A percentile compares a stretch with the other conserved stretches of the same genome.
Conservation (phyloP, 441 rosid species). For the Brassica hybrid region DNA sequence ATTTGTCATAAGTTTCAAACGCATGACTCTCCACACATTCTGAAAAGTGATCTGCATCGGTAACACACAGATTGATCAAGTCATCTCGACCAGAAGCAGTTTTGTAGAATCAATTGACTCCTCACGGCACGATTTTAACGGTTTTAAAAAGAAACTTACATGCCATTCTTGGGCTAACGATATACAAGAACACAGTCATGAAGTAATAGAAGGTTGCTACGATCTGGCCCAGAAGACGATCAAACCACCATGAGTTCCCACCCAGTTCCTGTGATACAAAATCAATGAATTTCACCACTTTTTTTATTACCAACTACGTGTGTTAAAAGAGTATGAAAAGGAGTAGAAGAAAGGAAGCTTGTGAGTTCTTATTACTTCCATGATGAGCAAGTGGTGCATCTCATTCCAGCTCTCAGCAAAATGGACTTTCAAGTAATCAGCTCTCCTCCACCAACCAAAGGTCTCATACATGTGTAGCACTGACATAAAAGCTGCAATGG, state of each 20-base stretch:
- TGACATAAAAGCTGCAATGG: slow-evolving; percentile 83
- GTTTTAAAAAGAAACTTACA: slow-evolving; percentile 58
- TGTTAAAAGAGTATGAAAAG: slow-evolving; percentile 5
- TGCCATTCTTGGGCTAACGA: slow-evolving; percentile 97
- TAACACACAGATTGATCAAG: slow-evolving; percentile 3
- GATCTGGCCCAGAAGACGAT: slow-evolving; percentile 86
- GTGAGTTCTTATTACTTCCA: slow-evolving; percentile 68
- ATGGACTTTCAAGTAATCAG: slow-evolving; percentile 92
- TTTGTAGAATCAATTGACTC: too few relatives aligned
- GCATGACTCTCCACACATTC: slow-evolving; percentile 97
- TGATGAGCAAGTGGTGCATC: slow-evolving; percentile 97
- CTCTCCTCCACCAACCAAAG: slow-evolving; percentile 99
- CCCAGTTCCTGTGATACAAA: slow-evolving; percentile 80
- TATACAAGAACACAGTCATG: slow-evolving; percentile 89
- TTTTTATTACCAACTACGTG: neutral
- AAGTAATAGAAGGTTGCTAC: slow-evolving; percentile 78
- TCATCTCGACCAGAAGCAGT: neutral
- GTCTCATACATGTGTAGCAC: slow-evolving; percentile 97
- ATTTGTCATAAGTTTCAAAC: slow-evolving; percentile 90
- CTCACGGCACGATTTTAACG: neutral
- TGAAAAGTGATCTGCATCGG: slow-evolving; percentile 84
- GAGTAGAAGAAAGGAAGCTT: neutral
- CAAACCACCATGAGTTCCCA: slow-evolving; percentile 95
- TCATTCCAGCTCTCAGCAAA: slow-evolving; percentile 99
- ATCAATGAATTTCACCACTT: neutral